phyloP scores from a whole-genome alignment of 106 monocot species.

The Posidonia australis region DNA sequence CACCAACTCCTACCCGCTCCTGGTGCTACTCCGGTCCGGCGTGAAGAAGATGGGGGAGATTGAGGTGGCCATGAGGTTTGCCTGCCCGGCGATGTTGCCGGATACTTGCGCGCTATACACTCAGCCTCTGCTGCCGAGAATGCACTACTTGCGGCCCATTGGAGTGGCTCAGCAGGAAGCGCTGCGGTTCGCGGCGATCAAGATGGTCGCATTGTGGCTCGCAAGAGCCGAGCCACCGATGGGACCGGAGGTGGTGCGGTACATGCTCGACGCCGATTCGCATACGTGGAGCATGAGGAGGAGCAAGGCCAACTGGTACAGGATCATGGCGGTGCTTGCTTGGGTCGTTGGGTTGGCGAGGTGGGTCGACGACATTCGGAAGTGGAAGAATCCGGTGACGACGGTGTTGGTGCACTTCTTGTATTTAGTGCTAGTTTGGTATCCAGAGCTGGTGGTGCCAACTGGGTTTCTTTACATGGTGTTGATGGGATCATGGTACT shows the following conservation, averaged over 20 bases:
- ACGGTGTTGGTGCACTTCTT: conserved; percentile 78
- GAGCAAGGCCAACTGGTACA: conserved; percentile 87
- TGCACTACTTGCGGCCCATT: conserved; percentile 90
- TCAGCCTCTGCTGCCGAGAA: conserved; percentile 70
- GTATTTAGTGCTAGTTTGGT: conserved; percentile 85
- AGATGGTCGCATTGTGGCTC: conserved; percentile 60
- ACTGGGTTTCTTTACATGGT: conserved; percentile 70
- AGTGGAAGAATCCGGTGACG: conserved; percentile 71
- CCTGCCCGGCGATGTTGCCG: conserved; percentile 48
- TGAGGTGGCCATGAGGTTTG: conserved; percentile 75
- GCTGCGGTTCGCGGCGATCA: conserved; percentile 61
- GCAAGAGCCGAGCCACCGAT: conserved; percentile 74
- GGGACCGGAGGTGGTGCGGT: conserved; percentile 77
- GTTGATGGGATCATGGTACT: conserved; percentile 68
- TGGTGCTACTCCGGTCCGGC: conserved; percentile 62
- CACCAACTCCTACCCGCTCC: conserved; percentile 67
- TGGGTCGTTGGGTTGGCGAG: conserved; percentile 61
- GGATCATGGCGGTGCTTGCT: conserved; percentile 78
- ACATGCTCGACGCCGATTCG: conserved; percentile 80
- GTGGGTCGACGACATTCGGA: conserved; percentile 63
- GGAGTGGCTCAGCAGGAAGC: conserved; percentile 88
- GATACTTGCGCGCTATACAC: conserved; percentile 75
- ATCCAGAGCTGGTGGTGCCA: conserved; percentile 73
- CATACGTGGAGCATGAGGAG: conserved; percentile 80
- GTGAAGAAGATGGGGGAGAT: conserved; percentile 97